phyloP scores from a whole-genome alignment of 2,329 filamentous ascomycete species.

The Fusarium siculi region DNA sequence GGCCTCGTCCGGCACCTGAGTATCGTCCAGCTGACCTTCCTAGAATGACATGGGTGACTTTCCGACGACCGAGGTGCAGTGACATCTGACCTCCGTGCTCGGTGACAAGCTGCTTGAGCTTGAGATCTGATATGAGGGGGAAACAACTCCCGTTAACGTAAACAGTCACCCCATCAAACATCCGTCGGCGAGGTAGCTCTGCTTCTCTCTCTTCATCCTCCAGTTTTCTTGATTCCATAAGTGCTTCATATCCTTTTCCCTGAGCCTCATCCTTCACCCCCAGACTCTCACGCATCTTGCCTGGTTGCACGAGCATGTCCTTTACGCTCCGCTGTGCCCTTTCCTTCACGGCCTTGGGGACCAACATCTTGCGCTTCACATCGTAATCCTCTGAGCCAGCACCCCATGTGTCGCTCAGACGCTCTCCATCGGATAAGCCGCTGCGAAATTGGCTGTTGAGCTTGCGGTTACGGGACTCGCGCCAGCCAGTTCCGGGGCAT shows the following conservation, averaged over 20 bases:
- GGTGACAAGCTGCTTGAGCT: slow-evolving; percentile 80
- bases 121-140: slow-evolving; percentile 85
- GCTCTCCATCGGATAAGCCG: slow-evolving; percentile 65
- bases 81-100: slow-evolving; percentile 79
- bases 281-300: slow-evolving; percentile 52
- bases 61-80: slow-evolving; percentile 74
- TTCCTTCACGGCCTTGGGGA: slow-evolving; percentile 55
- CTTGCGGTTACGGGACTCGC: slow-evolving; percentile 74
- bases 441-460: slow-evolving; percentile 74
- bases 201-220: slow-evolving; percentile 62
- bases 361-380: slow-evolving; percentile 54
- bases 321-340: slow-evolving; percentile 57
- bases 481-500: slow-evolving; percentile 73
- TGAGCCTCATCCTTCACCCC: not conserved
- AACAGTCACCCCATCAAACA: slow-evolving; percentile 79
- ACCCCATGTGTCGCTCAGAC: slow-evolving; percentile 73
- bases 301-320: slow-evolving; percentile 64
- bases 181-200: slow-evolving; percentile 48
- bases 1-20: slow-evolving; percentile 74
- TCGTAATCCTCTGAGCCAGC: slow-evolving; percentile 69
- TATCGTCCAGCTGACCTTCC: slow-evolving; percentile 64
- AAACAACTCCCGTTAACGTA: slow-evolving; percentile 91
- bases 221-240: slow-evolving; percentile 49
- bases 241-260: slow-evolving; percentile 39
- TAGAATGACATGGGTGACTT: slow-evolving; percentile 88